Evolutionary conservation across 2,329 filamentous ascomycete genomes (phyloP), one percentile per base, ranked within the genome.

Genomic region (Thelonectria rubi): DNA sequence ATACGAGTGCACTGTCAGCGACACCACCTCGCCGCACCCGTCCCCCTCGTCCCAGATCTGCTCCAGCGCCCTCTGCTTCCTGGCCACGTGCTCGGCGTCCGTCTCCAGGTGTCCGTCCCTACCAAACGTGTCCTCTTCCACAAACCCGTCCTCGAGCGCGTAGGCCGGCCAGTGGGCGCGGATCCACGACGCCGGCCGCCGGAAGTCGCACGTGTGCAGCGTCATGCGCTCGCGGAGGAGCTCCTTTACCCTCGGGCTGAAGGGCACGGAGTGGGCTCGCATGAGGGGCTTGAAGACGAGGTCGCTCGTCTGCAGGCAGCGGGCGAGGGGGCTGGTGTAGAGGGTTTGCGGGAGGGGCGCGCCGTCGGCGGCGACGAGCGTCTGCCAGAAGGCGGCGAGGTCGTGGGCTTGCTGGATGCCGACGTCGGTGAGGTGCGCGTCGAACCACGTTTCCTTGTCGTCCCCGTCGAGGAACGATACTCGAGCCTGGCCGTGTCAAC

Each of bases 191-290:
- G 77, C 78, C 8, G 76, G 72, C 51, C 81, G 81, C 15, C 87
- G 79, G 15, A 83, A 80, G 71, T 90, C 86, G 70, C 87, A 90
- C 0, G 86, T 89, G 70, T 89, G 87, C 55, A 83, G 78, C 9
- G 84, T 86, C 59, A 87, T 80, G 2, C 84, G 82, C 72, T 90
- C 87, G 18, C 88, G 79, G 14, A 89, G 77, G 5, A 81, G 71
- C 60, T 89, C 87, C 70, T 87, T 88, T 68, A 90, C 74, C 2
- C 80, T 74, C 0, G 86, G 85, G 6, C 72, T 75, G 63, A 86
- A 86, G 0, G 77, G 76, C 11, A 65, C 69, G 72, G 40, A 81
- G 65, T 57, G 76, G 51, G 65, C 61, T 12, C 66, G 57, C 55
- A 74, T 67, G 7, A 88, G 72, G 1, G 77, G 78, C 0, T 71